Evolutionary conservation across 148 eudicot genomes (phyloP), one percentile per base, ranked within the genome.

Genomic region (Bassia scoparia): DNA sequence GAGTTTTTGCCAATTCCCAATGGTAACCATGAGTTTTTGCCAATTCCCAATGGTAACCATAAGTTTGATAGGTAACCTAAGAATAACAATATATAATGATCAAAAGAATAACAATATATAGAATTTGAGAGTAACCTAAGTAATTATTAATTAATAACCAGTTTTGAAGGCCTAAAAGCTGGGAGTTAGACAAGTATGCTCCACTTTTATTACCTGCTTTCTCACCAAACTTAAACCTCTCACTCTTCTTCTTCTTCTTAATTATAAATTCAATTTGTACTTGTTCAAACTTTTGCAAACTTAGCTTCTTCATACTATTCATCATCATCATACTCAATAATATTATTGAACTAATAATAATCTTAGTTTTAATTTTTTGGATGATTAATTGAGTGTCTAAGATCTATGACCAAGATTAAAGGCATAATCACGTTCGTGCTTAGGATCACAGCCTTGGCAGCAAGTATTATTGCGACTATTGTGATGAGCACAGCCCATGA

Each of bases 401-500:
- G 24, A 76, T 29, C 31, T n/a, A 92, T 88, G 97, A 43, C 71
- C 54, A 87, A 82, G 81, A 64, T 85, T 43, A 81, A 78, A 61
- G 73, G 78, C 10, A 53, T 87, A 33, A 79, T 85, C 33, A 81
- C 83, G n/a, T 62, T 83, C 30, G n/a, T 87, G 69, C 81, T 91
- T 13, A 91, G 98, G 87, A 73, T 91, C 21, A 16, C 84, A 69
- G 96, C 93, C 67, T 70, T 91, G 53, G 86, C 38, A 21, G 84
- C 93, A 31, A 68, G 84, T 31, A 60, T 88, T 26, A 64, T 87
- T 18, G 90, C 98, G 27, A 72, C 89, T 17, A 75, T 88, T 58
- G 69, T 89, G 14, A 91, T 91, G 97, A 72, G 85, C 62, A 89
- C 89, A 0, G 85, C 89, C 75, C 88, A 83, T 77, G 97, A 94